A percentile compares a stretch with the other conserved stretches of the same genome.
Evolutionary conservation across 2,329 filamentous ascomycete genomes (phyloP).

Genomic region (Neofusicoccum ribis): DNA sequence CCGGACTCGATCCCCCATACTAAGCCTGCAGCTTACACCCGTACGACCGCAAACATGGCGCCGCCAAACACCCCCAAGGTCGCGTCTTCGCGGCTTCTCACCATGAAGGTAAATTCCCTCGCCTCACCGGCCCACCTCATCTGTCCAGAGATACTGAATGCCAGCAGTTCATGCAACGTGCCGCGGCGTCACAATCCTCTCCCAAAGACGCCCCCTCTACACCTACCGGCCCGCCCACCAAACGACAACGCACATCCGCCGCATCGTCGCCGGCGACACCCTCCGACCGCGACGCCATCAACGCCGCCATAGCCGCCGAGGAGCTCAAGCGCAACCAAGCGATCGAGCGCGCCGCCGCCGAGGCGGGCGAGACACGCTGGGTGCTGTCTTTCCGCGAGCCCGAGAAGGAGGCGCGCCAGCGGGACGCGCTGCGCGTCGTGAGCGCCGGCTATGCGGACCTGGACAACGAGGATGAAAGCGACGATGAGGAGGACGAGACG

Average conservation of each 20-base stretch:
- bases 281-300: conserved; percentile 61
- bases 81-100: conserved; percentile 77
- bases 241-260: conserved; percentile 61
- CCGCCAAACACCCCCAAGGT: conserved; percentile 10
- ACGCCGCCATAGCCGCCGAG: conserved; percentile 65
- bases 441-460: conserved; percentile 60
- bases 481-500: conserved; percentile 34
- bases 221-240: conserved; percentile 56
- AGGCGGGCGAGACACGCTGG: conserved; percentile 73
- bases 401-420: conserved; percentile 39
- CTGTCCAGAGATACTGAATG: conserved; percentile 17
- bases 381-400: conserved; percentile 59
- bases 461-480: conserved; percentile 29
- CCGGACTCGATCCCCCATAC: not conserved
- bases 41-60: conserved; percentile 6
- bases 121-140: not conserved
- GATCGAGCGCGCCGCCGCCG: conserved; percentile 61
- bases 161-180: conserved; percentile 70
- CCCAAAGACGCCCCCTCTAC: conserved; percentile 49
- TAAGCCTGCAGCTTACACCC: not conserved
- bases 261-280: conserved; percentile 26
- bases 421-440: conserved; percentile 53
- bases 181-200: conserved; percentile 60
- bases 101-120: conserved; percentile 69
- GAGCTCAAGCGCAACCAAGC: conserved; percentile 62